Evolutionary conservation across 2,329 filamentous ascomycete genomes (phyloP), one percentile per base, ranked within the genome.

Genomic region (Stemphylium lycopersici): DNA sequence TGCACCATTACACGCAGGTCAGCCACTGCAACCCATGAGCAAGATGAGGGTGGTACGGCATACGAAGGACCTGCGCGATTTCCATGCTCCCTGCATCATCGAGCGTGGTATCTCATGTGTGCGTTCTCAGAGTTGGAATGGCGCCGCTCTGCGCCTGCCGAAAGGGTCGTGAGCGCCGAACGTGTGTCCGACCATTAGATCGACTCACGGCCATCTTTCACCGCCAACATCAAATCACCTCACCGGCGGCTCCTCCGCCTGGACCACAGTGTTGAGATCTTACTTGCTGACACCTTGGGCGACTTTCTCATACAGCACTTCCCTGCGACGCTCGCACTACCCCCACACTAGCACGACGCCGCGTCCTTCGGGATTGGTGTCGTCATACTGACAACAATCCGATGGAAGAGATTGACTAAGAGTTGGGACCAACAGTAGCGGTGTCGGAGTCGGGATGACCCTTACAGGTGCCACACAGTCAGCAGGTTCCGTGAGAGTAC

Each of bases 111-210:
- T 37, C 43, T 39, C 41, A 38, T 59, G 55, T 42, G 40, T 45
- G 46, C 44, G 33, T 39, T 44, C 39, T 40, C 44, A 16, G 13
- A 55, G 47, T 43, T 41, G 50, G 56, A 37, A 56, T 56, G 56
- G 57, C 45, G 45, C 42, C 48, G 32, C 38, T 43, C 52, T 51
- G 29, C 52, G 47, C 41, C 46, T 55, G 44, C 46, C 48, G 38
- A 62, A 58, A 43, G 38, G 33, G 46, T 47, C 43, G 52, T 57
- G 53, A 52, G 56, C 55, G 46, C 54, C 24, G 24, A 54, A 31
- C 37, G 22, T 51, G 44, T 47, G 54, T 51, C 55, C 52, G 49
- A 59, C 60, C 32, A 63, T 59, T 52, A 48, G 50, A 48, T 48
- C 36, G 48, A 38, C 47, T 24, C 49, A 34, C 31, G 45, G 45